Conservation (phyloP, 306 rosid species). For the Prunus salicina region DNA sequence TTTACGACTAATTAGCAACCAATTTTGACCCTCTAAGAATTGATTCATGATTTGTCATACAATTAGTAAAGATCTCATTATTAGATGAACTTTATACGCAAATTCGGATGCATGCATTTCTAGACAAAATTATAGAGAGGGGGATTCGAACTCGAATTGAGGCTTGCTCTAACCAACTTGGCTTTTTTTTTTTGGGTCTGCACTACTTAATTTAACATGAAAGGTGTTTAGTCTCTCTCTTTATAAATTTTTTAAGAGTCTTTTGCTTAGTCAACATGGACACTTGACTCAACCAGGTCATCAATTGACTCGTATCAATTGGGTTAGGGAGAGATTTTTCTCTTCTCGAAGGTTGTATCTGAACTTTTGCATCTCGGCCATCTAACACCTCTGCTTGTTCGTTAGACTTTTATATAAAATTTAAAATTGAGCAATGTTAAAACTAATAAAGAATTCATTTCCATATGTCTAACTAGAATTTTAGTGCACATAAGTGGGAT, state of each 20-base stretch:
- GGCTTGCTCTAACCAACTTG: fast-evolving
- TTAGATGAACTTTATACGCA: neutral
- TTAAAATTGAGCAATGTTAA: too few relatives aligned
- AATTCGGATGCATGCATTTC: neutral
- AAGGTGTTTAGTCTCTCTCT: neutral
- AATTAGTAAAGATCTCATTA: neutral
- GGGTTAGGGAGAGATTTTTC: neutral
- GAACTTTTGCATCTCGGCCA: too few relatives aligned
- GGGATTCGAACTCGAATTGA: too few relatives aligned
- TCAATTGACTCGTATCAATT: conserved; percentile 12
- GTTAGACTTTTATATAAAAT: too few relatives aligned
- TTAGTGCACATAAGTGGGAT: neutral
- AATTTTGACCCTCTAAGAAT: neutral
- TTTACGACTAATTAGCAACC: conserved; percentile 9
- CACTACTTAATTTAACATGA: neutral
- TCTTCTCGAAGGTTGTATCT: neutral
- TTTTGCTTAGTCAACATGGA: conserved; percentile 4
- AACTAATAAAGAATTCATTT: too few relatives aligned
- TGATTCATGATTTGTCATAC: neutral
- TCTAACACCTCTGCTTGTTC: too few relatives aligned
- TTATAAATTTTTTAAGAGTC: neutral
- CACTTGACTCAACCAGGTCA: neutral
- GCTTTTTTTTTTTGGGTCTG: too few relatives aligned
- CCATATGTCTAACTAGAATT: too few relatives aligned
- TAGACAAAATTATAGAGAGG: neutral